These are phyloP conservation scores for Paulownia fortunei DNA, from an alignment of 257 asterid species.

Conservation along the genomic window DNA sequence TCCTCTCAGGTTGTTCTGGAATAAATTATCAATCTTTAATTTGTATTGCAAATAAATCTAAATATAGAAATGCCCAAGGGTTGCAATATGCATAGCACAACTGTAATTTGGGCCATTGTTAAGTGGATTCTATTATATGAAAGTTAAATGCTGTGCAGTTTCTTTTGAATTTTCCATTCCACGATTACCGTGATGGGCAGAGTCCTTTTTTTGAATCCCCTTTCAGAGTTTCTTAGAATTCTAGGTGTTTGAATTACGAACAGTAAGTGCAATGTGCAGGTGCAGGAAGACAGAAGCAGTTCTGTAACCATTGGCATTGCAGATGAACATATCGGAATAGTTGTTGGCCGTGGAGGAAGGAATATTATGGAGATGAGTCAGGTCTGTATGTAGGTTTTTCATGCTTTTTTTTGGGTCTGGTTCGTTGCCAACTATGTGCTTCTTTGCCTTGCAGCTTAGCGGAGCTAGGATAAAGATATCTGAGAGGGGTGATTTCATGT, in stretches of 20 bases:
- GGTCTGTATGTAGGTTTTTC: conserved; percentile 47
- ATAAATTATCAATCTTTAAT: conserved; percentile 1
- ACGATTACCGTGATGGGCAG: neutral
- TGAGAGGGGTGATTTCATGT: conserved; percentile 93
- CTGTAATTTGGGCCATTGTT: neutral
- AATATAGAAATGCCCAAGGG: neutral
- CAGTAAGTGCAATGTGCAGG: conserved; percentile 26
- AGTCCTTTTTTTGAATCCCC: neutral
- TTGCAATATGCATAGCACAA: neutral
- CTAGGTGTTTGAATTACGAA: conserved; percentile 26
- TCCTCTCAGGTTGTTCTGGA: conserved; percentile 10
- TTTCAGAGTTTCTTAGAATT: conserved; percentile 13
- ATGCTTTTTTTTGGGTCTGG: neutral
- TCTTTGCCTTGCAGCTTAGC: conserved; percentile 66
- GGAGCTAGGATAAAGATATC: conserved; percentile 96
- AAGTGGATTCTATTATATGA: neutral
- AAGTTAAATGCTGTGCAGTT: conserved; percentile 10
- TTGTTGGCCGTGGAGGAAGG: conserved; percentile 96
- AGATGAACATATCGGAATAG: conserved; percentile 85
- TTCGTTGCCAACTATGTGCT: conserved; percentile 16
- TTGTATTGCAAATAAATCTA: conserved; percentile 19
- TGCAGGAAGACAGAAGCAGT: conserved; percentile 71
- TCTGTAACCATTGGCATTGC: conserved; percentile 87
- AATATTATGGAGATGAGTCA: conserved; percentile 84
- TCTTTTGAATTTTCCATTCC: conserved; percentile 17